These are phyloP conservation scores for Colletotrichum brevisporum DNA, from an alignment of 2,329 filamentous ascomycete species.

Conservation along the genomic window DNA sequence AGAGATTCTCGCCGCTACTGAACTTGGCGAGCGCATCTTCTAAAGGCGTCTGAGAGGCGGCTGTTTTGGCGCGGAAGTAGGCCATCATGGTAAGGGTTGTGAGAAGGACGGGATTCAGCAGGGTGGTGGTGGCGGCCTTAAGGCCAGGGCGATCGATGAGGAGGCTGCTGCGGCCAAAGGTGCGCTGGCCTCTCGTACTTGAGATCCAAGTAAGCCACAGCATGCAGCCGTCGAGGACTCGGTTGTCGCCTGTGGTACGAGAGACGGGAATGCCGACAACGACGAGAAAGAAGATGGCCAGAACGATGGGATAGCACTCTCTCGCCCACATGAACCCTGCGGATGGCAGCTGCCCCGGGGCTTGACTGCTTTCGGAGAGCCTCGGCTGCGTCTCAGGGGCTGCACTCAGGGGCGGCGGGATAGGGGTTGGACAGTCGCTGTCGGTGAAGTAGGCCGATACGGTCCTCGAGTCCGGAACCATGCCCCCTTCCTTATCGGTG, in stretches of 20 bases:
- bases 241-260: constrained; percentile 48
- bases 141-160: background rate
- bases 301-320: constrained; percentile 47
- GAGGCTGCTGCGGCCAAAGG: constrained; percentile 47
- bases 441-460: constrained; percentile 37
- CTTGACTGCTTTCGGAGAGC: background rate
- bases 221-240: constrained; percentile 60
- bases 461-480: constrained; percentile 23
- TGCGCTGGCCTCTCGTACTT: constrained; percentile 54
- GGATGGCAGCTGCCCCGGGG: background rate
- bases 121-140: constrained; percentile 47
- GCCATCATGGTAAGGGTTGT: constrained; percentile 60
- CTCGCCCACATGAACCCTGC: constrained; percentile 11
- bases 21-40: constrained; percentile 48
- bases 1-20: constrained; percentile 52
- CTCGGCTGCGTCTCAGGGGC: background rate
- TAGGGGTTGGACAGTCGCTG: constrained; percentile 23
- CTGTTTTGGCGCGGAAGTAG: constrained; percentile 58
- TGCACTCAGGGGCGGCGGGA: background rate
- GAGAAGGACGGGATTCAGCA: constrained; percentile 64
- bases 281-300: constrained; percentile 51
- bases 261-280: constrained; percentile 60
- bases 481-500: constrained; percentile 37
- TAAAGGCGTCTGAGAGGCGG: constrained; percentile 49
- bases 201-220: constrained; percentile 66